Percentiles rank a stretch among this genome's conserved stretches.
These are phyloP conservation scores for Coemansia sp. DNA, from an alignment of 192 early-diverging fungal species.

Conservation along the genomic window DNA sequence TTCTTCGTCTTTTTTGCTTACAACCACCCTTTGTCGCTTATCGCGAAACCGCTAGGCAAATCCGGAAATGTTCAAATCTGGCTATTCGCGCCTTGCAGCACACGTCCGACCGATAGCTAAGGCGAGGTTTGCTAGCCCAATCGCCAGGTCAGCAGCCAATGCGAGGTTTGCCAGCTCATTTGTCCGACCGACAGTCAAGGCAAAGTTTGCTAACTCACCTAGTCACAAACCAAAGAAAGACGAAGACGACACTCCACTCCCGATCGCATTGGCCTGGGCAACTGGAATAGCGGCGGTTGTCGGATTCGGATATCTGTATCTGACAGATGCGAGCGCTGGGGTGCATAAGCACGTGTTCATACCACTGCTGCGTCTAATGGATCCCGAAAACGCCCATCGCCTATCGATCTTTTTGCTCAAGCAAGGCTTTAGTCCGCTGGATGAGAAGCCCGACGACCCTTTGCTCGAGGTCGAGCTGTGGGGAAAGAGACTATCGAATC, in stretches of 20 bases:
- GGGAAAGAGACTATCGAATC: slow-evolving; percentile 72
- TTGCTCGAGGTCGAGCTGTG: slow-evolving; percentile 64
- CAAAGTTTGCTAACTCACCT: neutral
- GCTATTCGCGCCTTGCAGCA: neutral
- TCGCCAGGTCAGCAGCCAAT: neutral
- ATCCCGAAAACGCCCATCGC: slow-evolving; percentile 75
- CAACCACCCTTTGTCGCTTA: neutral
- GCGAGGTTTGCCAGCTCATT: neutral
- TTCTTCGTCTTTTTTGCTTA: neutral
- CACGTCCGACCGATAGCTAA: neutral
- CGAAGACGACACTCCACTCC: slow-evolving; percentile 19
- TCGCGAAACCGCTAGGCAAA: neutral
- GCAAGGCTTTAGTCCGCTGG: slow-evolving; percentile 62
- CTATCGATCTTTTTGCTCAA: slow-evolving; percentile 62
- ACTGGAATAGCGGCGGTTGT: slow-evolving; percentile 35
- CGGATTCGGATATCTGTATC: slow-evolving; percentile 58
- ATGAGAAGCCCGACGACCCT: slow-evolving; percentile 58
- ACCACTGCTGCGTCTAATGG: slow-evolving; percentile 69
- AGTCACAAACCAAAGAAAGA: neutral
- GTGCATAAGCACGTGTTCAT: slow-evolving; percentile 65
- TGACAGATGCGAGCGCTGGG: slow-evolving; percentile 71
- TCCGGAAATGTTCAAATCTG: slow-evolving; percentile 6
- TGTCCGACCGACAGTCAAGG: neutral
- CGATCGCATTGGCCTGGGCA: slow-evolving; percentile 35
- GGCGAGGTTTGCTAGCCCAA: neutral